Evolutionary conservation across 129 eudicot genomes (phyloP).

Genomic region (Flaveria linearis): DNA sequence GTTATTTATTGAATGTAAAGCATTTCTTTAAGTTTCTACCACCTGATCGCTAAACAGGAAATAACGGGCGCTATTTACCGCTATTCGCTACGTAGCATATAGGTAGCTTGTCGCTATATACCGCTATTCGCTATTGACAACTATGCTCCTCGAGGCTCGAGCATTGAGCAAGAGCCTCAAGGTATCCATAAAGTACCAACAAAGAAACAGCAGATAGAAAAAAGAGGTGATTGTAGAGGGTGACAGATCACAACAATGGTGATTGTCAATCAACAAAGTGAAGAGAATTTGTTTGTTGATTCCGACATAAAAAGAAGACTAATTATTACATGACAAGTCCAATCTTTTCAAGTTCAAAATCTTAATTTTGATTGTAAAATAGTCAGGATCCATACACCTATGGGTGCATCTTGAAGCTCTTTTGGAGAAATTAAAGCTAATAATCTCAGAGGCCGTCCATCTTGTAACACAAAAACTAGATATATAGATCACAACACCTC

Average conservation of each 20-base stretch:
- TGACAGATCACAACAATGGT: not conserved
- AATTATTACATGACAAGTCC: not conserved
- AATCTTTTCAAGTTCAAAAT: not conserved
- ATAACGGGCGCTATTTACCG: too few relatives aligned
- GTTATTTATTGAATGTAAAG: too few relatives aligned
- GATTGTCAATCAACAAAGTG: not conserved
- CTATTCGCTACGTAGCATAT: too few relatives aligned
- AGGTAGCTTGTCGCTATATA: too few relatives aligned
- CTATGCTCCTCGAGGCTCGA: not conserved
- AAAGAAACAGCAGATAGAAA: not conserved
- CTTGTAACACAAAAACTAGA: constrained; percentile 10
- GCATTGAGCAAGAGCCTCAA: not conserved
- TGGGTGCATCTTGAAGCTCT: constrained; percentile 5
- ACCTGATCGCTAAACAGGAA: too few relatives aligned
- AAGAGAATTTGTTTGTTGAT: not conserved
- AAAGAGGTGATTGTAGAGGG: not conserved
- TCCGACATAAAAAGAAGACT: not conserved
- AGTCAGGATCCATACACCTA: not conserved
- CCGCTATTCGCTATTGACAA: too few relatives aligned
- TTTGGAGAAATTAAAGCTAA: not conserved
- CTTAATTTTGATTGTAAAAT: constrained; percentile 1
- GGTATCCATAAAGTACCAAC: not conserved
- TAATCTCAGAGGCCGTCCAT: not conserved
- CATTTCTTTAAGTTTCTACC: too few relatives aligned
- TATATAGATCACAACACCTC: constrained; percentile 10